Evolutionary conservation across 2,329 filamentous ascomycete genomes (phyloP).

Genomic region (Trichoderma breve): DNA sequence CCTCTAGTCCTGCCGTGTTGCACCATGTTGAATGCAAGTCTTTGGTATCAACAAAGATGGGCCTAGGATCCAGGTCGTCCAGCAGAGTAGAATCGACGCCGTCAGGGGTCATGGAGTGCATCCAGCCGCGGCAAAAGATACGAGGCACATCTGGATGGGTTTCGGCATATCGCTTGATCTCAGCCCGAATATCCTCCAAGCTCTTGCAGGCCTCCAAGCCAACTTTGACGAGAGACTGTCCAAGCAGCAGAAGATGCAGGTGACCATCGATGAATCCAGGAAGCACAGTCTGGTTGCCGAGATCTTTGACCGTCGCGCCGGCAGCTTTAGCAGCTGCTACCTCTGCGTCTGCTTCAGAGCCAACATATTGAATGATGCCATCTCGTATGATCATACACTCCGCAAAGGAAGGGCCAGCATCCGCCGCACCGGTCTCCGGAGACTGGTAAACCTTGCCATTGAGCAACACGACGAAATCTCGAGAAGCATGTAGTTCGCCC

Average conservation of each 20-base stretch:
- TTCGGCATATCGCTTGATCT: slow-evolving; percentile 46
- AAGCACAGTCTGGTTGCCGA: slow-evolving; percentile 41
- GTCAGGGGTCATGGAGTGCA: slow-evolving; percentile 48
- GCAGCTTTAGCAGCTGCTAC: slow-evolving; percentile 27
- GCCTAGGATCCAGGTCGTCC: slow-evolving; percentile 52
- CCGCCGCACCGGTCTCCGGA: neutral
- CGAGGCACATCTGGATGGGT: slow-evolving; percentile 47
- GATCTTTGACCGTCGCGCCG: slow-evolving; percentile 29
- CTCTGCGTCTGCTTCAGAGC: slow-evolving; percentile 29
- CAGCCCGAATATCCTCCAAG: slow-evolving; percentile 48
- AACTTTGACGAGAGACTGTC: slow-evolving; percentile 53
- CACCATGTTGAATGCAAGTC: slow-evolving; percentile 59
- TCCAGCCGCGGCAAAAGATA: slow-evolving; percentile 56
- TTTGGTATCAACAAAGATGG: slow-evolving; percentile 57
- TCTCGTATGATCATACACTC: slow-evolving; percentile 35
- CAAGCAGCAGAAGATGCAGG: slow-evolving; percentile 54
- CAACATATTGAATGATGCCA: slow-evolving; percentile 36
- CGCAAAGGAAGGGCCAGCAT: slow-evolving; percentile 19
- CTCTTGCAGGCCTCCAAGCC: slow-evolving; percentile 47
- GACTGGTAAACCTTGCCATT: slow-evolving; percentile 27
- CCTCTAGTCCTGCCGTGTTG: slow-evolving; percentile 49
- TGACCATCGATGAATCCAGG: slow-evolving; percentile 59
- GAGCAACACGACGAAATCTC: slow-evolving; percentile 22
- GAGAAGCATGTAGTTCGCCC: slow-evolving; percentile 15
- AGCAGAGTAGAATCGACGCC: slow-evolving; percentile 45